Percentiles rank a stretch among this genome's conserved stretches.
phyloP scores from a whole-genome alignment of 2,329 filamentous ascomycete genomes.

The Epichloe sibirici region DNA sequence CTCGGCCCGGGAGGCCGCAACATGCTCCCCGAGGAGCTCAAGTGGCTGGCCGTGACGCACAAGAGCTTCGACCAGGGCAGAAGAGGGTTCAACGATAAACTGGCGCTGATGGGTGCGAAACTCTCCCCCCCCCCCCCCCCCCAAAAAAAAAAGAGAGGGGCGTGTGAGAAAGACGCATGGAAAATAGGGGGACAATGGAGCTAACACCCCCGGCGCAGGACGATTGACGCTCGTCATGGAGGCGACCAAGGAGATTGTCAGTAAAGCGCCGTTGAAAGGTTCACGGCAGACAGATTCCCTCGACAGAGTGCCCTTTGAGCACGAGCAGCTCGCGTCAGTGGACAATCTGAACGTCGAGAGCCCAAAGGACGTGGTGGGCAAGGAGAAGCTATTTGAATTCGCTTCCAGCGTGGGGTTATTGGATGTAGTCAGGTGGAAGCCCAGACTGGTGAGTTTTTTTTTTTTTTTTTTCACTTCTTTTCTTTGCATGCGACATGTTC shows the following conservation, averaged over 20 bases:
- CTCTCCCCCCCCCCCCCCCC: too few relatives aligned
- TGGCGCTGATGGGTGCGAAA: constrained; percentile 70
- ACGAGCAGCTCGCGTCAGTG: constrained; percentile 60
- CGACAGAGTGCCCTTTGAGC: constrained; percentile 53
- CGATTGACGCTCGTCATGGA: constrained; percentile 27
- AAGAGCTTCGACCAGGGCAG: constrained; percentile 96
- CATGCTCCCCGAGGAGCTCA: constrained; percentile 77
- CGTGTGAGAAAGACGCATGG: background rate
- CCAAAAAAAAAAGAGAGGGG: background rate
- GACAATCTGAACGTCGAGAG: constrained; percentile 54
- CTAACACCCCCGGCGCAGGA: constrained; percentile 14
- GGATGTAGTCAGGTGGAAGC: constrained; percentile 78
- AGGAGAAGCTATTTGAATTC: constrained; percentile 53
- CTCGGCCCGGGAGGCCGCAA: constrained; percentile 61
- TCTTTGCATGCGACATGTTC: background rate
- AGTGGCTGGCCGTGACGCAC: constrained; percentile 94
- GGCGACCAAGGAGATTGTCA: constrained; percentile 25
- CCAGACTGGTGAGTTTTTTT: constrained; percentile 54
- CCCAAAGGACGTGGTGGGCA: constrained; percentile 49
- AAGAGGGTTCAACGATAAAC: constrained; percentile 84
- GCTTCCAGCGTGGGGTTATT: constrained; percentile 59
- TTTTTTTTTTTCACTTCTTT: constrained; percentile 2
- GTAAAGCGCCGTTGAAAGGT: constrained; percentile 17
- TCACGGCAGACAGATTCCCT: constrained; percentile 30
- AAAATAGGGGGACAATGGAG: background rate